phyloP scores from a whole-genome alignment of 371 early-diverging fungal genomes.

The Scutellospora calospora region DNA sequence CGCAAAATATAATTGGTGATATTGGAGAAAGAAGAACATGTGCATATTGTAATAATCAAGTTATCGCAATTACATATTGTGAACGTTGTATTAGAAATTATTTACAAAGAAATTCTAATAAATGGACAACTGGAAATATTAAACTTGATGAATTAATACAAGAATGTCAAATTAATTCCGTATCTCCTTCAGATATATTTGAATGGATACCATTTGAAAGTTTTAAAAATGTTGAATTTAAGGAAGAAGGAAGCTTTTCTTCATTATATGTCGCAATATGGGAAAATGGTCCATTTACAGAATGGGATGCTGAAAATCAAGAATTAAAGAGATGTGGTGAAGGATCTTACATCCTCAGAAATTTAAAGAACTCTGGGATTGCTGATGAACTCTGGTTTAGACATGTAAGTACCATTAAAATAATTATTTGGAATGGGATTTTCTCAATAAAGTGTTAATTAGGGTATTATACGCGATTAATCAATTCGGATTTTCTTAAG shows the following conservation, averaged over 20 bases:
- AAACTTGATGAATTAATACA: constrained; percentile 5
- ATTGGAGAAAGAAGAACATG: background rate
- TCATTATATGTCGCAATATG: background rate
- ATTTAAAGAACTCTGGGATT: background rate
- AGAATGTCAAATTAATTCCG: background rate
- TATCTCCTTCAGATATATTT: background rate
- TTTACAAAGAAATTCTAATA: background rate
- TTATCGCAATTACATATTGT: background rate
- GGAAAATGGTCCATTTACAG: background rate
- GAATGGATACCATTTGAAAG: constrained; percentile 33
- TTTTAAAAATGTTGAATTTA: background rate
- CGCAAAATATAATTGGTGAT: too few species aligned
- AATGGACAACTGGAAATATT: constrained; percentile 10
- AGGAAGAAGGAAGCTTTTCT: background rate
- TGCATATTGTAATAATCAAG: background rate
- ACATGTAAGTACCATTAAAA: too few species aligned
- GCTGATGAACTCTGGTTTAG: too few species aligned
- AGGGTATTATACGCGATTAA: too few species aligned
- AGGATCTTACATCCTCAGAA: background rate
- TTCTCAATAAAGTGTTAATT: too few species aligned
- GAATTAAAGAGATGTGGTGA: background rate
- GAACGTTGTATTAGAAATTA: constrained; percentile 1
- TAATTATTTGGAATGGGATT: too few species aligned
- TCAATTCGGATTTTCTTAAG: too few species aligned
- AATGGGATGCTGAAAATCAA: background rate